phyloP scores from a whole-genome alignment of 208 protist genomes.

The Wallacemonas sp. region DNA sequence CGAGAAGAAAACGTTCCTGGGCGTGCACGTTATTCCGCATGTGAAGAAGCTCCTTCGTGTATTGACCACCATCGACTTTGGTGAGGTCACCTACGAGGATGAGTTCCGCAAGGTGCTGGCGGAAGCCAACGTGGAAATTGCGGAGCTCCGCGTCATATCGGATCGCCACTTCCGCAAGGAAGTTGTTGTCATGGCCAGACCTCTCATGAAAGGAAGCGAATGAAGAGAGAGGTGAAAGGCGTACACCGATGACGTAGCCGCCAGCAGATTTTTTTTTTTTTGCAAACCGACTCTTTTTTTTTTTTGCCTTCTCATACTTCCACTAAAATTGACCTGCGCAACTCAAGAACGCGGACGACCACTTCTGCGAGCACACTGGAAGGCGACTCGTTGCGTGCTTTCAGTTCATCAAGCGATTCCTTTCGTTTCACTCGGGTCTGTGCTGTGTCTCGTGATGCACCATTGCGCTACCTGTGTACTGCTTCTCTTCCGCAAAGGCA shows the following conservation, averaged over 20 bases:
- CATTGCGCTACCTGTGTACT: too few species aligned
- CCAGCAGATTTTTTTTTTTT: too few species aligned
- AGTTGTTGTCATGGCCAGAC: slow-evolving; percentile 58
- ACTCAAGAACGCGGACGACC: too few species aligned
- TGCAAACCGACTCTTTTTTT: not conserved
- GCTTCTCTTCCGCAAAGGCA: not conserved
- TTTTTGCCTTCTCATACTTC: too few species aligned
- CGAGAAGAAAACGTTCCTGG: slow-evolving; percentile 62
- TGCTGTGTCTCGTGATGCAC: too few species aligned
- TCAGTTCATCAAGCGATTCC: too few species aligned
- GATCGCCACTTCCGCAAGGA: slow-evolving; percentile 54
- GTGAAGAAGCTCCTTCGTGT: slow-evolving; percentile 55
- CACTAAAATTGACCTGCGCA: too few species aligned
- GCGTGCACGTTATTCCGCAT: slow-evolving; percentile 43
- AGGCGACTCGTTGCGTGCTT: too few species aligned
- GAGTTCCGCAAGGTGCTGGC: slow-evolving; percentile 56
- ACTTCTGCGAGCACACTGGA: too few species aligned
- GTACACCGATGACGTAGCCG: not conserved
- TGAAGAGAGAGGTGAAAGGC: not conserved
- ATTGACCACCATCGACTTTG: slow-evolving; percentile 83
- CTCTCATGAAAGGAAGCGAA: slow-evolving; percentile 14
- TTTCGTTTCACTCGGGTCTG: too few species aligned
- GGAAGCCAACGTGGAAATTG: slow-evolving; percentile 51
- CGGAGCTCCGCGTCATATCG: slow-evolving; percentile 34
- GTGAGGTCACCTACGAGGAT: slow-evolving; percentile 76